Evolutionary conservation across 805 yeast species (phyloP), one percentile per base, ranked within the genome.

Genomic region (Priceomyces melissophilus): DNA sequence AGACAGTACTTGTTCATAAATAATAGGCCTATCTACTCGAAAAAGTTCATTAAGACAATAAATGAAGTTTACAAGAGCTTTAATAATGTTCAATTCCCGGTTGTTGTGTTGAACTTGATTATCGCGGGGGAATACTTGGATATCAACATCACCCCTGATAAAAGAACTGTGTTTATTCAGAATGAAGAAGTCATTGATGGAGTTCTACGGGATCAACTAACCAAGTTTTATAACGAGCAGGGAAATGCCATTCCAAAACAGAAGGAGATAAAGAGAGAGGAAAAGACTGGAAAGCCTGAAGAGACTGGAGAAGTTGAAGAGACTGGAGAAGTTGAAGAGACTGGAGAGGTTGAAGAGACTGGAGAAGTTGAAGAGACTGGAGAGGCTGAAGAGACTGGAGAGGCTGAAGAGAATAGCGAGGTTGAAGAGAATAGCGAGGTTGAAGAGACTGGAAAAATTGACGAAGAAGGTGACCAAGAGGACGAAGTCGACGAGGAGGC

Each of bases 71-170:
- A 87, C 63, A 80, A 78, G 46, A 69, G 71, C 29, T 87, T 75
- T 59, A 90, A 89, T 49, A 74, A 78, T 50, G 67, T 81, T 3
- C 96, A 89, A 53, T 73, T 57, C 39, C 98, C 98, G 0, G 76
- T 79, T 9, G 69, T 85, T 37, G 69, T 88, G 2, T 50, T 87
- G 2, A 72, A 93, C 58, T 49, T 93, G 14, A 52, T 54, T 10
- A 55, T 87, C 4, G 71, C 75, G 31, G 69, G 84, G 0, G 51
- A 55, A 17, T 65, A 69, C 30, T 45, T 83, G n/a, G 99, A 93
- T 61, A 72, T 93, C 13, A 93, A 93, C 60, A 85, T 93, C 1
- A 82, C 96, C 0, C 98, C 99, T 0, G 97, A 93, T 58, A 93
- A 93, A 57, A 69, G 91, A 39, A 76, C 80, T 2, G 71, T 90